Evolutionary conservation across 2,329 filamentous ascomycete genomes (phyloP).

Genomic region (Davidsoniella virescens): DNA sequence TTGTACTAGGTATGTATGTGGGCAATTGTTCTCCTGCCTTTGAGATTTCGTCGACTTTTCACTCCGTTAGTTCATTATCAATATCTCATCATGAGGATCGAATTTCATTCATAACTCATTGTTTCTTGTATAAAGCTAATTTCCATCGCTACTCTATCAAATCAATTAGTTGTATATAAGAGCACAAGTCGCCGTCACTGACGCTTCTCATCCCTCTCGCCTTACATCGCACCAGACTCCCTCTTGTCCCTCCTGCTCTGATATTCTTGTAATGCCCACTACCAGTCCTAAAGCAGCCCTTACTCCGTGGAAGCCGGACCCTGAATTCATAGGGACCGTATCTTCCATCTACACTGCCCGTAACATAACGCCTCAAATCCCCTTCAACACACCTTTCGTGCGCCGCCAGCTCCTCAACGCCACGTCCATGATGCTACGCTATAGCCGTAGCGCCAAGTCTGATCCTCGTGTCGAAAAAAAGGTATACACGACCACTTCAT

Average conservation of each 20-base stretch:
- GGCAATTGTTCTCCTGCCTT: too few relatives aligned
- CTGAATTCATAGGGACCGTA: slow-evolving; percentile 1
- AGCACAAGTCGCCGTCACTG: too few relatives aligned
- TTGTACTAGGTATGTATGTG: too few relatives aligned
- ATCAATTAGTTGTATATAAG: background rate
- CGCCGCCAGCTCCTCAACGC: slow-evolving; percentile 9
- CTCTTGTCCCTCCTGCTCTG: background rate
- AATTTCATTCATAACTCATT: too few relatives aligned
- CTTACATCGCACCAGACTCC: background rate
- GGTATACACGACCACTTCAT: slow-evolving; percentile 1
- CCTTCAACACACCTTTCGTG: background rate
- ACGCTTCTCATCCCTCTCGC: background rate
- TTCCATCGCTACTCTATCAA: too few relatives aligned
- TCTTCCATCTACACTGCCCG: slow-evolving; percentile 4
- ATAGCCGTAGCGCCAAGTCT: background rate
- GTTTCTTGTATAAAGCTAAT: too few relatives aligned
- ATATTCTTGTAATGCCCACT: background rate
- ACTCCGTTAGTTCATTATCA: too few relatives aligned
- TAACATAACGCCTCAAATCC: background rate
- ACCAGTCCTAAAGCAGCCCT: background rate
- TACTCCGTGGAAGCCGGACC: slow-evolving; percentile 4
- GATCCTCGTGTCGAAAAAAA: slow-evolving; percentile 2
- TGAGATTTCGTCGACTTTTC: too few relatives aligned
- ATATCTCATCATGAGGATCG: too few relatives aligned
- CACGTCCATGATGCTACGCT: slow-evolving; percentile 7